These are phyloP conservation scores for Boletus holoroseus DNA, from an alignment of 1,284 basidiomycete species.

Conservation along the genomic window DNA sequence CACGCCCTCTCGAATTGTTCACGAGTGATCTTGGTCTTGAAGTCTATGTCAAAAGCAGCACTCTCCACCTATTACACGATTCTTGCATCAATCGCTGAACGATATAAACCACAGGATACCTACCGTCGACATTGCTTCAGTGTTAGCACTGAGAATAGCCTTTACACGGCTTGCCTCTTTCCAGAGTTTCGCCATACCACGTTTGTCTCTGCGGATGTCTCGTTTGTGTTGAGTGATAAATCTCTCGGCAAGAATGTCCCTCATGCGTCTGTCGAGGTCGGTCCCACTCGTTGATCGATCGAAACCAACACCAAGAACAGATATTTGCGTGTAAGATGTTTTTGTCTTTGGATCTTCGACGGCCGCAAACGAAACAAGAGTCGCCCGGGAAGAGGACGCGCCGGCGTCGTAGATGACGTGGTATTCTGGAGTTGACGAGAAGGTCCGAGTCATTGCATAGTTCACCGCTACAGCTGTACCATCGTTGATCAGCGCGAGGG, in stretches of 20 bases:
- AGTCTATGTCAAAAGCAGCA: conserved; percentile 87
- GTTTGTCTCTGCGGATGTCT: conserved; percentile 67
- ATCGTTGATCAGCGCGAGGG: conserved; percentile 85
- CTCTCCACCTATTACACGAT: conserved; percentile 68
- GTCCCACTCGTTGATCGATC: conserved; percentile 76
- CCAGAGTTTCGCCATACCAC: conserved; percentile 89
- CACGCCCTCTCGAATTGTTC: conserved; percentile 72
- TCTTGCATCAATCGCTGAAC: conserved; percentile 3
- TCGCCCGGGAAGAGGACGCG: conserved; percentile 81
- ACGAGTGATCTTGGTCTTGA: conserved; percentile 73
- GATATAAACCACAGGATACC: conserved; percentile 25
- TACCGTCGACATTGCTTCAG: conserved; percentile 69
- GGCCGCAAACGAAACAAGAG: conserved; percentile 78
- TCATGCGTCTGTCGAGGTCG: conserved; percentile 77
- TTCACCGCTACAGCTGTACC: conserved; percentile 91
- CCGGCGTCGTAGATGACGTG: conserved; percentile 96
- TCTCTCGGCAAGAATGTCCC: conserved; percentile 73
- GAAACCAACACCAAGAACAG: conserved; percentile 76
- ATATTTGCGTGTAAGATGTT: conserved; percentile 62
- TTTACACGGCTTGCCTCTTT: conserved; percentile 93
- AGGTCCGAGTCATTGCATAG: conserved; percentile 93
- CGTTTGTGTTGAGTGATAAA: conserved; percentile 69
- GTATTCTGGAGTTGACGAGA: conserved; percentile 69
- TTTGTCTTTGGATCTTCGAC: conserved; percentile 46
- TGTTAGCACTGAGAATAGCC: conserved; percentile 90